Evolutionary conservation across 805 yeast genomes (phyloP).

Genomic region (Monosporozyma servazzii): DNA sequence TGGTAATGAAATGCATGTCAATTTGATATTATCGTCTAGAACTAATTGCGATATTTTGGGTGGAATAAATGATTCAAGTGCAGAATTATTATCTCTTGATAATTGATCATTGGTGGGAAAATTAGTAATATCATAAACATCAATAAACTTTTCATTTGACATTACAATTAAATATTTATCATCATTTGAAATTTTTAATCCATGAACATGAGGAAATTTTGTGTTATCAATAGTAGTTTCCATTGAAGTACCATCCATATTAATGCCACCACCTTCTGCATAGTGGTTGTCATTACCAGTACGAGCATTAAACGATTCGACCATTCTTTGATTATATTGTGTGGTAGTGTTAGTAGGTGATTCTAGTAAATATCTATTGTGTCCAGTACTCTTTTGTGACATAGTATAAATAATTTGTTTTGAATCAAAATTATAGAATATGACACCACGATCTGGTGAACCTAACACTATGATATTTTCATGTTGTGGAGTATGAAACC

Average conservation of each 20-base stretch:
- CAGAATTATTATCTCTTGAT: not conserved
- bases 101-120: slow-evolving; percentile 17
- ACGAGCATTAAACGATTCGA: not conserved
- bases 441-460: slow-evolving; percentile 62
- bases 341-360: not conserved
- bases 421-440: slow-evolving; percentile 34
- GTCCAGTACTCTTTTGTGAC: slow-evolving; percentile 16
- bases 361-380: not conserved
- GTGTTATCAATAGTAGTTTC: not conserved
- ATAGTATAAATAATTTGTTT: slow-evolving; percentile 20
- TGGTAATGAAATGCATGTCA: slow-evolving; percentile 59
- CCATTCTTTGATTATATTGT: not conserved
- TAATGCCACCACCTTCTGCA: not conserved
- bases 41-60: slow-evolving; percentile 37
- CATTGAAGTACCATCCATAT: not conserved
- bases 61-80: slow-evolving; percentile 13
- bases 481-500: slow-evolving; percentile 44
- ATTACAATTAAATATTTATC: slow-evolving; percentile 55
- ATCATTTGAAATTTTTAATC: slow-evolving; percentile 56
- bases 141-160: slow-evolving; percentile 52
- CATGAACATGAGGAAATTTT: slow-evolving; percentile 45
- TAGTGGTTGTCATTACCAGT: not conserved
- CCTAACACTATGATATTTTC: slow-evolving; percentile 52
- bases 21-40: slow-evolving; percentile 38
- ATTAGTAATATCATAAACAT: slow-evolving; percentile 44